phyloP scores from a whole-genome alignment of 208 protist species.

The Herpetomonas samuelpessoai region DNA sequence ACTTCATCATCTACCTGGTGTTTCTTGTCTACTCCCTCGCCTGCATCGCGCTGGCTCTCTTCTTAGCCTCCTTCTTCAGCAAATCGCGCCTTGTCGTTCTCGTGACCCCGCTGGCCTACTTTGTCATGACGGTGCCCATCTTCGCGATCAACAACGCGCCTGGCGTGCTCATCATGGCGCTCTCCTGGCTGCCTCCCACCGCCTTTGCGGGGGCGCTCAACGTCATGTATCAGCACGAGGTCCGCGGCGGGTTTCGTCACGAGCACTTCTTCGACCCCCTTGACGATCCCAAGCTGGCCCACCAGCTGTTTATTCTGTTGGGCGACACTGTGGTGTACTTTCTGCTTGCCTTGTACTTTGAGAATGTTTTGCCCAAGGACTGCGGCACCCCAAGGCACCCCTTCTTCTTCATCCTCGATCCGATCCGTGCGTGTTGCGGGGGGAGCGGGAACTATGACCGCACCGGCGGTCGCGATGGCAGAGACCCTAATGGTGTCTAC shows the following conservation, averaged over 20 bases:
- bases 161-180: constrained; percentile 5
- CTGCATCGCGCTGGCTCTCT: constrained; percentile 19
- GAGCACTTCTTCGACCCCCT: constrained; percentile 12
- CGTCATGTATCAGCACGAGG: constrained; percentile 19
- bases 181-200: constrained; percentile 35
- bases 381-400: constrained; percentile 37
- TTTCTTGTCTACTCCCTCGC: constrained; percentile 38
- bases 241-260: constrained; percentile 13
- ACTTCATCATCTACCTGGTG: constrained; percentile 29
- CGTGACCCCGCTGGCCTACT: constrained; percentile 40
- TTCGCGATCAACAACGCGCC: constrained; percentile 19
- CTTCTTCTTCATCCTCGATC: constrained; percentile 31
- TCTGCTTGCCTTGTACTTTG: constrained; percentile 36
- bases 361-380: constrained; percentile 35
- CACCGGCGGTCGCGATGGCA: neutral
- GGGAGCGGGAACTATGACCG: neutral
- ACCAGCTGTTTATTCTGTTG: constrained; percentile 20
- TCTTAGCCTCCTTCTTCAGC: constrained; percentile 42
- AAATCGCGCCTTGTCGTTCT: constrained; percentile 33
- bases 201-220: constrained; percentile 18
- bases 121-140: constrained; percentile 26
- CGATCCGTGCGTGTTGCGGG: constrained; percentile 3
- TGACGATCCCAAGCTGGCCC: constrained; percentile 1
- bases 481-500: constrained; percentile 2
- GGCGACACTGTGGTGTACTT: constrained; percentile 36